Base-by-base conservation (phyloP, 2,329 filamentous ascomycete species). In the Neospermospora avenae region DNA sequence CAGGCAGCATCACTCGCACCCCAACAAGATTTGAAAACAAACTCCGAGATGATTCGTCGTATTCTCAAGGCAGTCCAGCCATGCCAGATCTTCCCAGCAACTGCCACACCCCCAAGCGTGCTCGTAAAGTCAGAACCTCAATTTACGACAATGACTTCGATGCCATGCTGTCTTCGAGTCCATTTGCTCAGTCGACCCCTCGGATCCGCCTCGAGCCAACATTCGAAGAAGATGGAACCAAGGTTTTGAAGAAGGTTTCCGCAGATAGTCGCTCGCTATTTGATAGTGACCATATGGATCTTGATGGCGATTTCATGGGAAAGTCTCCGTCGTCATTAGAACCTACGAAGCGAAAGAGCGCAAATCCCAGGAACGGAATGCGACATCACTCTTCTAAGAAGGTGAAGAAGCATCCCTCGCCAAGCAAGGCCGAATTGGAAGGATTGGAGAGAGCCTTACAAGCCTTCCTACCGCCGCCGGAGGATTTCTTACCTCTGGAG, bases 121-220 rank as follows among this genome's bases (percentile, higher is more conserved):
- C 24, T 16, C 18, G 35, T 18, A 48, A 41, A 41, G 13, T 20
- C 42, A 48, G 55, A 48, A 57, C 42, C 7, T 57, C 55, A 14
- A 37, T 49, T 16, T 57, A 57, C 35, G 39, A 48, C 37, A 56
- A 52, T 3, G 62, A 65, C 39, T 64, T 66, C 41, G 65, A 68
- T 59, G 55, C 53, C 3, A 31, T 67, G 10, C 42, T 70, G 8
- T 69, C 69, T 1, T 70, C 68, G 10, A 70, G 68, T 48, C 69
- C 69, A 4, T 46, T 63, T 6, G 69, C 55, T 14, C 64, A 70
- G 18, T 71, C 69, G n/a, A 71, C 69, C 1, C 69, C 69, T 49
- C 60, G 65, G 39, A 60, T 68, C 31, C 64, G 65, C 4, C 55
- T 69, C 8, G 66, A 68, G 20, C 65, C 67, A 22, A 56, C 54